Base-by-base conservation (phyloP, 306 rosid species). In the Canavalia ensiformis region DNA sequence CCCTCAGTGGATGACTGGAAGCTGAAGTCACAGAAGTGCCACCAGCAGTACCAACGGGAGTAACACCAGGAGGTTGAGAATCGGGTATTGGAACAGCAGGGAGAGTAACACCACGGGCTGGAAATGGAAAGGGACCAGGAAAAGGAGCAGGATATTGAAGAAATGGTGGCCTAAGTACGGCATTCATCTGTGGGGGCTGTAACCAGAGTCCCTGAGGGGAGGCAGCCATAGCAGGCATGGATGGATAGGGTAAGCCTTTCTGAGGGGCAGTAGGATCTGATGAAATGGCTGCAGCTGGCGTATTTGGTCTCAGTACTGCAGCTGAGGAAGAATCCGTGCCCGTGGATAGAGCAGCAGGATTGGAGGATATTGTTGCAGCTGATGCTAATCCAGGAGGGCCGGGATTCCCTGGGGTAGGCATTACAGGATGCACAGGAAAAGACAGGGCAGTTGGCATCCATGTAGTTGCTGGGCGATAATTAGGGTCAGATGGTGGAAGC, bases 11-110 rank as follows among this genome's bases (percentile, higher is more conserved):
- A 85, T 74, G 87, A 72, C 49, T 42, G 47, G 87, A 65, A 81
- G 80, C 79, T 74, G 88, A 77, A 76, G 88, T 31, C 8, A 58
- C 60, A 30, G 86, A 56, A 78, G 50, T 72, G 29, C 83, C 47
- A 8, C 72, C 64, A 29, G 81, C 68, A 83, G 83, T 68, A 72
- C 82, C 89, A 76, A 91, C 85, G 68, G 97, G 92, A 34, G 92
- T 90, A 84, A 93, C 93, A 82, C 99, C 99, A 37, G 97, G 99
- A 65, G 97, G 98, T 72, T 91, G 96, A 85, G 98, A 91, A 89
- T 93, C 99, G 25, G 92, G 94, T 76, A 88, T 54, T 54, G 91
- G 84, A 83, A 92, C 88, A 74, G 91, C 82, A 65, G 95, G 91
- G 39, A 84, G 90, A 77, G 91, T 72, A 89, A 82, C 86, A 47